Evolutionary conservation across 345 rosid genomes (phyloP).

Genomic region (Balakata baccata): DNA sequence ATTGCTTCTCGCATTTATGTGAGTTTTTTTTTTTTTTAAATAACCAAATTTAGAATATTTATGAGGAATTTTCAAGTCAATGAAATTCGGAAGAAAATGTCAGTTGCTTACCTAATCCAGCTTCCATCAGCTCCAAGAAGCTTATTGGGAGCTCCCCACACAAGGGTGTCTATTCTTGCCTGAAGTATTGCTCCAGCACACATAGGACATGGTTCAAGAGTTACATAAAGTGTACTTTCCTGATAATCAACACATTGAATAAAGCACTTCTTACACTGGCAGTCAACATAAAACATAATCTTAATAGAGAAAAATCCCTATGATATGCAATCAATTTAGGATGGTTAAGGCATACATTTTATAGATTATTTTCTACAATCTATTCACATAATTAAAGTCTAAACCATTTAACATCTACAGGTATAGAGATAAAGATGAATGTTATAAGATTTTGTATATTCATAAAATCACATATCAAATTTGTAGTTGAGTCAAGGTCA

Average conservation of each 20-base stretch:
- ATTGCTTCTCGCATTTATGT: not conserved
- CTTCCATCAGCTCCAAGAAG: constrained; percentile 99
- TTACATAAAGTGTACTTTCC: constrained; percentile 85
- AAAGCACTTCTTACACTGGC: not conserved
- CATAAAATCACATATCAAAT: not conserved
- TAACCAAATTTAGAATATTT: not conserved
- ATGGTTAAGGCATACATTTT: not conserved
- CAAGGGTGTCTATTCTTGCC: constrained; percentile 79
- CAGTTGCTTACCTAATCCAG: constrained; percentile 70
- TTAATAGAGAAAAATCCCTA: not conserved
- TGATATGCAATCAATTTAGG: not conserved
- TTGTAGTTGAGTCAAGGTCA: not conserved
- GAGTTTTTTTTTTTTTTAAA: too few species aligned
- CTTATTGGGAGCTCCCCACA: constrained; percentile 99
- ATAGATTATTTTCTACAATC: not conserved
- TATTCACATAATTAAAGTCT: not conserved
- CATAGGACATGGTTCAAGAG: constrained; percentile 96
- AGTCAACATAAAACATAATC: not conserved
- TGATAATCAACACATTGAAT: constrained; percentile 23
- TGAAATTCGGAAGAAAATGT: not conserved
- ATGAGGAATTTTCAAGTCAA: not conserved
- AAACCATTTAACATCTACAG: not conserved
- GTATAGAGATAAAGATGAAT: not conserved
- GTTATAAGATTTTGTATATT: not conserved
- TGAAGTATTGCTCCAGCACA: constrained; percentile 99